Percentiles rank a stretch among this genome's conserved stretches.
phyloP scores from a whole-genome alignment of 352 stramenopile genomes.

The Thraustochytrium sp. region DNA sequence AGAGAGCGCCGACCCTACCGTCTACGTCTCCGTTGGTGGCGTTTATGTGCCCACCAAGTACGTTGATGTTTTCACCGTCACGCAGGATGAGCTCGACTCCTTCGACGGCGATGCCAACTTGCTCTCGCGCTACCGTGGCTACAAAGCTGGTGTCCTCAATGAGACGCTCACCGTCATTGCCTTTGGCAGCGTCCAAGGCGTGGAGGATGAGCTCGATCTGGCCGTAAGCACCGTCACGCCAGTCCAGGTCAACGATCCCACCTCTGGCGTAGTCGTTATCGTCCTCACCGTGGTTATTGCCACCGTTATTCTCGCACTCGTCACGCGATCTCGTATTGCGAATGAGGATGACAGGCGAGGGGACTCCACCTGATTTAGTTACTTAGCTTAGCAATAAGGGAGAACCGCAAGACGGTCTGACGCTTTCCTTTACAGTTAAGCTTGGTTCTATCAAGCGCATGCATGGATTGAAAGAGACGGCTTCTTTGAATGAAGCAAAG shows the following conservation, averaged over 20 bases:
- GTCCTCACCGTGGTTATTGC: background rate
- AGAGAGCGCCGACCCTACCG: background rate
- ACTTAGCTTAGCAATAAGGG: too few species aligned
- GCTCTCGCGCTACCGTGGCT: background rate
- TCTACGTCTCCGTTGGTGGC: background rate
- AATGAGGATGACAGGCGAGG: too few species aligned
- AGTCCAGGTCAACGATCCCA: background rate
- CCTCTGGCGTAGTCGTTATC: background rate
- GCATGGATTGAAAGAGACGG: too few species aligned
- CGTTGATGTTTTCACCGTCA: background rate
- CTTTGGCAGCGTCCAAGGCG: background rate
- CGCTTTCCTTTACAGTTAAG: too few species aligned
- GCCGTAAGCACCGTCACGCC: background rate
- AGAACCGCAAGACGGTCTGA: too few species aligned
- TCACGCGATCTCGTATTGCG: background rate
- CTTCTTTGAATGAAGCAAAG: too few species aligned
- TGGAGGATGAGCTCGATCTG: background rate
- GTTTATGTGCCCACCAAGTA: slow-evolving; percentile 2
- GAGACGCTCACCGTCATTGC: background rate
- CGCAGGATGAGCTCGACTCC: slow-evolving; percentile 17
- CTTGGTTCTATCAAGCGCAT: too few species aligned
- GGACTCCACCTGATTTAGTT: too few species aligned
- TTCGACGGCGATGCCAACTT: background rate
- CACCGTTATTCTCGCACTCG: background rate
- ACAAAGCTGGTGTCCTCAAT: background rate